These are phyloP conservation scores for Elongisporangium anandrum DNA, from an alignment of 352 stramenopile genomes.

Conservation along the genomic window DNA sequence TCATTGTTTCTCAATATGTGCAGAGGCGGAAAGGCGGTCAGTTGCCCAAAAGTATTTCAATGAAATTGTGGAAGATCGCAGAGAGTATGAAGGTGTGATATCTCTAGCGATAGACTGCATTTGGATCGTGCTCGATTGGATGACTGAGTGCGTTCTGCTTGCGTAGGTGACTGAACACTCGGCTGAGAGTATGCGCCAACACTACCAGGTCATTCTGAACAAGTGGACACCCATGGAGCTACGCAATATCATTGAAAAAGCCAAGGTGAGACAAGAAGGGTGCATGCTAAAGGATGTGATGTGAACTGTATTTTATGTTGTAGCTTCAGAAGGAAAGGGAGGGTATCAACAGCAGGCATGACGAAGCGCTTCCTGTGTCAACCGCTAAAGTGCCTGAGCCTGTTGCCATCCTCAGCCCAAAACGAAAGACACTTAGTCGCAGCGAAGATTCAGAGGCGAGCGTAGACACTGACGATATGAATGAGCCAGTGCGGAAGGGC, in stretches of 20 bases:
- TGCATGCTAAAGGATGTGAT: not conserved
- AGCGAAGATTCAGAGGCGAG: not conserved
- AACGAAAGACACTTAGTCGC: not conserved
- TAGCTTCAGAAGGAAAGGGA: not conserved
- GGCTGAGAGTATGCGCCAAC: constrained; percentile 45
- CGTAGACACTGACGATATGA: not conserved
- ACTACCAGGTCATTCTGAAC: constrained; percentile 37
- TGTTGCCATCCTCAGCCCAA: not conserved
- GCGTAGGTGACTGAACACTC: constrained; percentile 26
- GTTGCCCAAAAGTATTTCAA: constrained; percentile 11
- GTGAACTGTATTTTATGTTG: too few species aligned
- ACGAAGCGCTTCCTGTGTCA: not conserved
- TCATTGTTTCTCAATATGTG: not conserved
- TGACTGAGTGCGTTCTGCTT: not conserved
- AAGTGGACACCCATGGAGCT: constrained; percentile 31
- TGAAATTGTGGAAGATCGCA: constrained; percentile 9
- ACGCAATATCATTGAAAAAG: constrained; percentile 18
- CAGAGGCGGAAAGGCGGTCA: not conserved
- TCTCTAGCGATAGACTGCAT: not conserved
- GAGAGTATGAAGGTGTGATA: not conserved
- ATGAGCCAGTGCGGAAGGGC: not conserved
- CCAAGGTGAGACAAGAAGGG: constrained; percentile 12
- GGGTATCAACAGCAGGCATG: not conserved
- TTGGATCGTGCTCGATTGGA: not conserved
- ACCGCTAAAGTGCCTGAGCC: not conserved